A percentile compares a stretch with the other conserved stretches of the same genome.
These are phyloP conservation scores for Boletus vinaceobasis DNA, from an alignment of 768 basidiomycete genomes.

Conservation along the genomic window DNA sequence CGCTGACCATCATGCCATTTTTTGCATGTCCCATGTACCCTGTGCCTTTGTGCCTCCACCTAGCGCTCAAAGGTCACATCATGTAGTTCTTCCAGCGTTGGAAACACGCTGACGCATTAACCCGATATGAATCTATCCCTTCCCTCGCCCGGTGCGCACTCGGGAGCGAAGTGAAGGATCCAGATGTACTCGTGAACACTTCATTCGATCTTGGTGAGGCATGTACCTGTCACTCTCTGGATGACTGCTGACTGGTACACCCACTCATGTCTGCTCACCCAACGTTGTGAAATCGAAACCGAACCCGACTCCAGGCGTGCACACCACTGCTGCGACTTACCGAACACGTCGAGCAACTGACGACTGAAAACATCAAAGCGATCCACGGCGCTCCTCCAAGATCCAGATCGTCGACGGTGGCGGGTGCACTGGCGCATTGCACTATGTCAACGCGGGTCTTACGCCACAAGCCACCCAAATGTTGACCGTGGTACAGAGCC, in stretches of 20 bases:
- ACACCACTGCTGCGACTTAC: slow-evolving; percentile 15
- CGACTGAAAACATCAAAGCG: slow-evolving; percentile 27
- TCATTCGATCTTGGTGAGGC: too few relatives aligned
- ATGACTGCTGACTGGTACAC: neutral
- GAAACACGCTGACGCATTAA: slow-evolving; percentile 14
- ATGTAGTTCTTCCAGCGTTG: slow-evolving; percentile 31
- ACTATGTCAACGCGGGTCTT: slow-evolving; percentile 5
- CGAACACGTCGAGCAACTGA: too few relatives aligned
- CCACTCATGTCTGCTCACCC: neutral
- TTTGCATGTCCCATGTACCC: neutral
- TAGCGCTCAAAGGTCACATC: slow-evolving; percentile 19
- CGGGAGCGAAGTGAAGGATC: too few relatives aligned
- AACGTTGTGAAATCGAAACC: neutral
- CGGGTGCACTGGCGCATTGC: slow-evolving; percentile 7
- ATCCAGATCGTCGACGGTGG: neutral
- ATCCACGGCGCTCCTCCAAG: too few relatives aligned
- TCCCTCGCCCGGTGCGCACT: too few relatives aligned
- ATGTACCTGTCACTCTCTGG: too few relatives aligned
- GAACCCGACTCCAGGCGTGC: slow-evolving; percentile 20
- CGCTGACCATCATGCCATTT: neutral
- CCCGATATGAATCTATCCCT: too few relatives aligned
- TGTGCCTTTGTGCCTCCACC: neutral
- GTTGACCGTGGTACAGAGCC: too few relatives aligned
- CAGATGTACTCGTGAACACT: too few relatives aligned
- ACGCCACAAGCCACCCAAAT: too few relatives aligned